Percentiles rank a stretch among this genome's conserved stretches.
Conservation (phyloP, 2,329 filamentous ascomycete genomes). For the Tricladium varicosporioides region DNA sequence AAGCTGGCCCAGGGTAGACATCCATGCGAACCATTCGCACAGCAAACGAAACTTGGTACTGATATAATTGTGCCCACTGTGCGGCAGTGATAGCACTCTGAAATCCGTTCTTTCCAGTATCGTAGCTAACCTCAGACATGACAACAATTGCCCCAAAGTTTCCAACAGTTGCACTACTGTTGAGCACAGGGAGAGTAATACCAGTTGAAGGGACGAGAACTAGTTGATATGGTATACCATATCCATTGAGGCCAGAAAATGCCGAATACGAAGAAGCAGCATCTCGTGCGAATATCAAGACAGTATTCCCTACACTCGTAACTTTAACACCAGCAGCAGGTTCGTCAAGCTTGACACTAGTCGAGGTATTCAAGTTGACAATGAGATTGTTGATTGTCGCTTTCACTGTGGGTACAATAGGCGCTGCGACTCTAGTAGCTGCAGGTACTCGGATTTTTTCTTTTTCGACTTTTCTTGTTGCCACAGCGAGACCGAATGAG, state of each 20-base stretch:
- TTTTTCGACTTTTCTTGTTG: not conserved
- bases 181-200: constrained; percentile 49
- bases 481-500: not conserved
- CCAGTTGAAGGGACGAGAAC: constrained; percentile 54
- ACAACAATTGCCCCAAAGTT: constrained; percentile 59
- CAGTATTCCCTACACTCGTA: constrained; percentile 38
- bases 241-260: constrained; percentile 54
- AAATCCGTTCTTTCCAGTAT: constrained; percentile 47
- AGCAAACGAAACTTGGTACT: constrained; percentile 56
- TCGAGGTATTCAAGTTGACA: constrained; percentile 20
- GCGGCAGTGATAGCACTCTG: constrained; percentile 44
- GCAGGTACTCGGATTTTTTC: constrained; percentile 6
- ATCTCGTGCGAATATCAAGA: constrained; percentile 56
- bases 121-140: constrained; percentile 31
- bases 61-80: constrained; percentile 55
- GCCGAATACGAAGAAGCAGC: constrained; percentile 45
- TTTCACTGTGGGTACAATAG: constrained; percentile 13
- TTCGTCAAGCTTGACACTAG: not conserved
- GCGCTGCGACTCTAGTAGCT: constrained; percentile 8
- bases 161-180: constrained; percentile 43
- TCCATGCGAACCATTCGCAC: constrained; percentile 60
- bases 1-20: constrained; percentile 51
- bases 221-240: constrained; percentile 58
- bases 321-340: constrained; percentile 9
- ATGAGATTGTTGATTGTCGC: constrained; percentile 15